Base-by-base conservation (phyloP, 2,329 filamentous ascomycete species). In the Triangularia setosa region DNA sequence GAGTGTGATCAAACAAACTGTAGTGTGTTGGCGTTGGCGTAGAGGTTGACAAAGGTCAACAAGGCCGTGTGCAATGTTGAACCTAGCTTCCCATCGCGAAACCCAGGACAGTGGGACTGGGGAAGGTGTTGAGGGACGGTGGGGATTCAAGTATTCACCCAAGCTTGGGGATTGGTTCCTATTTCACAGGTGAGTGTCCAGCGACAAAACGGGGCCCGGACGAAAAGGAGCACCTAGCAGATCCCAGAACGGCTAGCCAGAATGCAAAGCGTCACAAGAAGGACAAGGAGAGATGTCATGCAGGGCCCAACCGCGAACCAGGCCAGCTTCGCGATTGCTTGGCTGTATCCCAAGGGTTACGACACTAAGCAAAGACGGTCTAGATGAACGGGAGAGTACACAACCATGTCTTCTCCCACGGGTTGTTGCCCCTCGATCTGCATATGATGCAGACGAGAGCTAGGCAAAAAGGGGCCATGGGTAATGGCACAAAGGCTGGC, bases 141-240 rank as follows among this genome's bases (percentile, higher is more conserved):
- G 59, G 33, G 64, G 62, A 60, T 64, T 65, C 65, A 69, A 69
- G 65, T 69, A 69, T 60, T 67, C 57, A 60, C 18, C 18, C 28
- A 28, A 52, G 33, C 12, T 24, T 40, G 24, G 30, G 28, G 7
- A 25, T 33, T 35, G 44, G 25, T 53, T 14, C 35, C 58, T 18
- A n/a, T 40, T 40, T n/a, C 16, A n/a, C 16, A n/a, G 35, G 2
- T 7, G 35, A 4, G 35, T 40, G 35, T 40, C 35, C 33, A 30
- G 35, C 35, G 18, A 53, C 18, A 59, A 48, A 25, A 62, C 52
- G 58, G 63, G 60, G 40, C n/a, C 58, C 58, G 40, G 61, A 30
- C 62, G 54, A 58, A 58, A 52, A 53, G 18, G 40, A 64, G 63
- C 30, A 54, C 64, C 18, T 12, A 63, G 35, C 56, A 64, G 60